Conservation (phyloP, 1,284 basidiomycete species). For the Leccinum ponderosum region DNA sequence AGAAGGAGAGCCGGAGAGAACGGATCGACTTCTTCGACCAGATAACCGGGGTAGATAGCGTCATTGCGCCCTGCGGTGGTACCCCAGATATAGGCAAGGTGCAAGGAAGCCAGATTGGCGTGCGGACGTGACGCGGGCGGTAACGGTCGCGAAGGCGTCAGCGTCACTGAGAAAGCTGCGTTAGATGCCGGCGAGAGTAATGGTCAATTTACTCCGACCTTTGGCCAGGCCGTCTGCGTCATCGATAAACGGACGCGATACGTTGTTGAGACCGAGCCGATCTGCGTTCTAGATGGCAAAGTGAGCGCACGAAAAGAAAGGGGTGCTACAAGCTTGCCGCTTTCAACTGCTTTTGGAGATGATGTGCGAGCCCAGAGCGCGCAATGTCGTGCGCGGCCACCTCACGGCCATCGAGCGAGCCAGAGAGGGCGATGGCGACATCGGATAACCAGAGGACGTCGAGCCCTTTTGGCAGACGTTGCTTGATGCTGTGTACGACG, state of each 20-base stretch:
- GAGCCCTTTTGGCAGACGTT: constrained; percentile 45
- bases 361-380: constrained; percentile 49
- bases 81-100: constrained; percentile 55
- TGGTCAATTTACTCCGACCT: constrained; percentile 31
- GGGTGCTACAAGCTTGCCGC: constrained; percentile 39
- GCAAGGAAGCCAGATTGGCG: constrained; percentile 46
- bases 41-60: constrained; percentile 2
- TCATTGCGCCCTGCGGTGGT: constrained; percentile 23
- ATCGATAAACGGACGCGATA: constrained; percentile 52
- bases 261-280: constrained; percentile 53
- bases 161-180: constrained; percentile 39
- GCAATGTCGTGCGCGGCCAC: constrained; percentile 42
- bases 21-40: constrained; percentile 32
- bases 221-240: constrained; percentile 45
- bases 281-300: constrained; percentile 49
- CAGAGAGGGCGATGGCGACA: constrained; percentile 47
- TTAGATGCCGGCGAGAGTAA: constrained; percentile 10
- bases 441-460: background rate
- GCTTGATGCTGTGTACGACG: constrained; percentile 32
- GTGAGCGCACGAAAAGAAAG: constrained; percentile 16
- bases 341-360: constrained; percentile 52
- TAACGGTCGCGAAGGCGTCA: constrained; percentile 45
- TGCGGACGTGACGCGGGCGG: constrained; percentile 36
- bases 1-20: constrained; percentile 52
- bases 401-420: constrained; percentile 44